Conservation (phyloP, 305 asterid genomes). For the Salvia sclarea region DNA sequence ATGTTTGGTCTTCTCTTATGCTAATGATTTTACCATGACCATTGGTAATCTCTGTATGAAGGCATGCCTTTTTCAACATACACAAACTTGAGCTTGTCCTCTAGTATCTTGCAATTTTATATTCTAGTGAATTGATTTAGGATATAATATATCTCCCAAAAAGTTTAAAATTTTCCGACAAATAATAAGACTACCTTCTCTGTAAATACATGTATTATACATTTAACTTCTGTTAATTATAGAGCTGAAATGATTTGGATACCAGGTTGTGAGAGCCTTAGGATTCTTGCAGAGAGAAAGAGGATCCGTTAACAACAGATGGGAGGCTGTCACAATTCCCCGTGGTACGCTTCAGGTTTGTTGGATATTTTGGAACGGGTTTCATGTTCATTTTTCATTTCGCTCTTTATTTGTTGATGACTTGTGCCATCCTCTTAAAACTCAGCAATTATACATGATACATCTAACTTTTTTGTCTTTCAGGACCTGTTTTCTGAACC, state of each 20-base stretch:
- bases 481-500: not conserved
- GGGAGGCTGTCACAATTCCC: slow-evolving; percentile 88
- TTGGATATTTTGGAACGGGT: slow-evolving; percentile 42
- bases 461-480: slow-evolving; percentile 17
- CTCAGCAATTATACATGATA: not conserved
- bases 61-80: not conserved
- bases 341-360: slow-evolving; percentile 99
- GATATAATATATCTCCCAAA: not conserved
- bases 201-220: not conserved
- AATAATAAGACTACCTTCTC: not conserved
- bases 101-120: slow-evolving; percentile 1
- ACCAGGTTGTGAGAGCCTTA: slow-evolving; percentile 95
- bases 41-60: not conserved
- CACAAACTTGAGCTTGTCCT: not conserved
- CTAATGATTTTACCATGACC: not conserved
- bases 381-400: slow-evolving; percentile 26
- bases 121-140: slow-evolving; percentile 4
- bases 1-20: not conserved
- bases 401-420: slow-evolving; percentile 20
- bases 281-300: slow-evolving; percentile 73
- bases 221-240: slow-evolving; percentile 25
- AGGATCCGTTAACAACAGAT: slow-evolving; percentile 51
- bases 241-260: slow-evolving; percentile 35
- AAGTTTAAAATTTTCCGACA: not conserved
- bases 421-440: slow-evolving; percentile 9